Base-by-base conservation (phyloP, 2,329 filamentous ascomycete genomes). In the Esteya vermicola region DNA sequence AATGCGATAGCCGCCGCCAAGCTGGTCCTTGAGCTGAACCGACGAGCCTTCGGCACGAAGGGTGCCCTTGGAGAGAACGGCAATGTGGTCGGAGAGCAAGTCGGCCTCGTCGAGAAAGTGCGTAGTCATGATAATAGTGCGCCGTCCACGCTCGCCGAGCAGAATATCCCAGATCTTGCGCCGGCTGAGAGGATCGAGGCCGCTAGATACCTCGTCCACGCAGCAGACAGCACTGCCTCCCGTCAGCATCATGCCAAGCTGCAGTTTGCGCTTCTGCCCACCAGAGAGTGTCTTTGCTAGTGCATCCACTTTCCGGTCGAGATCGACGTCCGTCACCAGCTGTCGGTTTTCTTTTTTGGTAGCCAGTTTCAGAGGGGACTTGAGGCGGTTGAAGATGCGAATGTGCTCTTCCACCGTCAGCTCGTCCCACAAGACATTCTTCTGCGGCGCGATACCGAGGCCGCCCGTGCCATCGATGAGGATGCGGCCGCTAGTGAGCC, bases 91-190 rank as follows among this genome's bases (percentile, higher is more conserved):
- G 0, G 86, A 81, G 1, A 95, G 69, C 2, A 94, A 65, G 53
- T 95, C 88, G 1, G 88, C 89, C 58, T 95, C 89, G 52, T 95
- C 89, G 9, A 95, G 67, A 57, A 94, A 95, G 56, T 95, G 89
- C 0, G 88, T 95, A 0, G 88, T 95, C 42, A 95, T 59, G 32
- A 95, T 74, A 50, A 94, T 82, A 0, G 88, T 93, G 32, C 88
- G 68, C 44, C 69, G 69, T 18, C 85, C 86, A 42, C 88, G 75
- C 57, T 94, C 86, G 2, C 81, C 81, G 12, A 94, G 65, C 19
- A 95, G 65, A 44, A 95, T 95, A 49, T 94, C 85, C 88, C 88
- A 95, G 20, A 95, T 84, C 60, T 93, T 94, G 22, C 86, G 67
- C 40, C 89, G 70, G 18, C 82, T 88, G 1, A 95, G 63, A 0